Percentiles rank a stretch among this genome's conserved stretches.
Conservation (phyloP, 2,329 filamentous ascomycete genomes). For the Westerdykella aurantiaca region DNA sequence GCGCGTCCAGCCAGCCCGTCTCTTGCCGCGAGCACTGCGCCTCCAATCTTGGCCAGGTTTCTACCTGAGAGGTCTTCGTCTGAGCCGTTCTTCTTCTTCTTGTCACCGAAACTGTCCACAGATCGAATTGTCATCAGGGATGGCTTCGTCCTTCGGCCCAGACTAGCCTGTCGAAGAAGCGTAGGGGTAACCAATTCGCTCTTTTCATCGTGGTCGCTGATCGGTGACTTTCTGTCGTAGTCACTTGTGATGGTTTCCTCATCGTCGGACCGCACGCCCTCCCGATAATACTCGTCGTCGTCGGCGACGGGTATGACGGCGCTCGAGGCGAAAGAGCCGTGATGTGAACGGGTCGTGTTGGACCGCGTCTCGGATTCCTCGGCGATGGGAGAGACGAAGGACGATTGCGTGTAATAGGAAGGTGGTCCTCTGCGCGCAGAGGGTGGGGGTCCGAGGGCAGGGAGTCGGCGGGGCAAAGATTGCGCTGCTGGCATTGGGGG, state of each 20-base stretch:
- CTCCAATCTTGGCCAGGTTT: constrained; percentile 21
- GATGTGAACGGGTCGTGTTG: constrained; percentile 37
- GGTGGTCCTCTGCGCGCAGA: constrained; percentile 44
- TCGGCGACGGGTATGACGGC: constrained; percentile 43
- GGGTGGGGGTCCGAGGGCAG: constrained; percentile 45
- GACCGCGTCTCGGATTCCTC: constrained; percentile 45
- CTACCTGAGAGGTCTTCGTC: constrained; percentile 15
- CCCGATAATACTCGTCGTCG: constrained; percentile 36
- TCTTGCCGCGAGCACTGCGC: constrained; percentile 21
- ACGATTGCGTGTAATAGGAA: constrained; percentile 45
- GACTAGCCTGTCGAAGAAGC: constrained; percentile 42
- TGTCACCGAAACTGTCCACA: constrained; percentile 31
- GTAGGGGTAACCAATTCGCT: constrained; percentile 35
- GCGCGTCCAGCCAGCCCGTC: constrained; percentile 13
- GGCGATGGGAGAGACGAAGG: constrained; percentile 45
- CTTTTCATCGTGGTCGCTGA: constrained; percentile 31
- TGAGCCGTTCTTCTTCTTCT: constrained; percentile 9
- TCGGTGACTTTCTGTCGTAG: constrained; percentile 24
- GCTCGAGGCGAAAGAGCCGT: constrained; percentile 45
- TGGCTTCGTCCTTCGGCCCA: constrained; percentile 44
- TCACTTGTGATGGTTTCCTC: constrained; percentile 34
- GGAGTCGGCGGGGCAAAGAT: constrained; percentile 32
- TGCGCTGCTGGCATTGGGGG: constrained; percentile 31
- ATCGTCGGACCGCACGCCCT: constrained; percentile 30
- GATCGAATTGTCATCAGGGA: constrained; percentile 46